phyloP scores from a whole-genome alignment of 805 yeast genomes.

The Metschnikowia henanensis region DNA sequence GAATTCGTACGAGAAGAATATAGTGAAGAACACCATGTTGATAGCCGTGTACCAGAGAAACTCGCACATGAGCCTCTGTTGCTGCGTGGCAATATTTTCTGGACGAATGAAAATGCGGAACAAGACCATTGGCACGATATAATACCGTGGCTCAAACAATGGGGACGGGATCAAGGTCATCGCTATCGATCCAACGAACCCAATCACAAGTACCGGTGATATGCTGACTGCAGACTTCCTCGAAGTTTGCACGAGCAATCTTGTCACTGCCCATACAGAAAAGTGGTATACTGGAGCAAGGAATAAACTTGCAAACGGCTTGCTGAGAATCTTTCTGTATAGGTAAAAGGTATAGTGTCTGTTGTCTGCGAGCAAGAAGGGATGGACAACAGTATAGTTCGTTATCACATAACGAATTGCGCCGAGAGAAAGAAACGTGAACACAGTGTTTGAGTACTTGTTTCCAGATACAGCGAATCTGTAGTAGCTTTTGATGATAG shows the following conservation, averaged over 20 bases:
- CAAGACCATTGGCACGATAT: conserved; percentile 73
- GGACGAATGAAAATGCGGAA: conserved; percentile 59
- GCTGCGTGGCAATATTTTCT: conserved; percentile 15
- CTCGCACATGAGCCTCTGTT: conserved; percentile 44
- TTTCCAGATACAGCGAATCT: conserved; percentile 26
- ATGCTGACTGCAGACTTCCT: conserved; percentile 15
- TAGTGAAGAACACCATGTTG: conserved; percentile 48
- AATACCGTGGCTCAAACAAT: conserved; percentile 91
- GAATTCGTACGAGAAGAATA: conserved; percentile 66
- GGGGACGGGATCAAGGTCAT: conserved; percentile 85
- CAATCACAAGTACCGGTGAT: conserved; percentile 42
- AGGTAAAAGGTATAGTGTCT: conserved; percentile 91
- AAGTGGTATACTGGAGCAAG: conserved; percentile 74
- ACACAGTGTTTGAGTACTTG: conserved; percentile 18
- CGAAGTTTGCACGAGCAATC: conserved; percentile 1
- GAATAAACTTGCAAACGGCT: conserved; percentile 45
- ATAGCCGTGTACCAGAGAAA: conserved; percentile 59
- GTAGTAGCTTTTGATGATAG: conserved; percentile 41
- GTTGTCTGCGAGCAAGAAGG: conserved; percentile 90
- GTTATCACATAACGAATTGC: conserved; percentile 49
- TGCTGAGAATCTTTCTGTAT: conserved; percentile 63
- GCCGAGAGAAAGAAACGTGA: conserved; percentile 15
- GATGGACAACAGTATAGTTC: conserved; percentile 75
- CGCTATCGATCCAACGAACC: conserved; percentile 51
- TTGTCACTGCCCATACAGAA: conserved; percentile 33